A percentile compares a stretch with the other conserved stretches of the same genome.
Evolutionary conservation across 176 grass and related monocot species (phyloP).

Genomic region (Calamus simplicifolius): DNA sequence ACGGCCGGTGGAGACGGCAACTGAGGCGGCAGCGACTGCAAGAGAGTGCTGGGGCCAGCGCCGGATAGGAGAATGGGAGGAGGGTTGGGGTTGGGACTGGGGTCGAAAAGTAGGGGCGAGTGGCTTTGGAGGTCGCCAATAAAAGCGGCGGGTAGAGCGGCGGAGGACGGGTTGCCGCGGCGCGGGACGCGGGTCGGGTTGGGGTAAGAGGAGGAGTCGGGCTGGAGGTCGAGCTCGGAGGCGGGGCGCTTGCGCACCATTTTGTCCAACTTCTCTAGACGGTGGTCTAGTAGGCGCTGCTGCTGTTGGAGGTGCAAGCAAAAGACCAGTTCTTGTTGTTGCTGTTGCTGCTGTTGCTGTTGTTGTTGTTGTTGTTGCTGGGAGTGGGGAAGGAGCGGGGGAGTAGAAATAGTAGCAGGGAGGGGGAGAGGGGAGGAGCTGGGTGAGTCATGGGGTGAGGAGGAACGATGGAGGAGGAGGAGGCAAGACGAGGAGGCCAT

Average conservation of each 20-base stretch:
- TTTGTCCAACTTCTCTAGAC: too few species aligned
- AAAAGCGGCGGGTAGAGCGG: slow-evolving; percentile 3
- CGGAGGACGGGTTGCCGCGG: slow-evolving; percentile 18
- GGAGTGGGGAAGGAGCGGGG: slow-evolving; percentile 30
- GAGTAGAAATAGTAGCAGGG: not conserved
- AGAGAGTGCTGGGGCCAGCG: slow-evolving; percentile 3
- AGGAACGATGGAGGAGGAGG: not conserved
- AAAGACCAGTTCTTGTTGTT: not conserved
- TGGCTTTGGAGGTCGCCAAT: slow-evolving; percentile 6
- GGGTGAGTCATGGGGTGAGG: not conserved
- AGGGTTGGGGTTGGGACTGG: slow-evolving; percentile 4
- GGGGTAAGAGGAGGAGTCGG: slow-evolving; percentile 4
- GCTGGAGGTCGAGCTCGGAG: slow-evolving; percentile 47
- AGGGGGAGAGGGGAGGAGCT: not conserved
- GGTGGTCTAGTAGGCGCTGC: too few species aligned
- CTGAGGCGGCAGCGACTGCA: slow-evolving; percentile 22
- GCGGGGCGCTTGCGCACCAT: slow-evolving; percentile 90
- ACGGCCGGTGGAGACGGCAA: slow-evolving; percentile 38
- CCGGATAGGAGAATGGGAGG: slow-evolving; percentile 17
- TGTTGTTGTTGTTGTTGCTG: slow-evolving; percentile 38
- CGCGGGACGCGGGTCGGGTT: slow-evolving; percentile 25
- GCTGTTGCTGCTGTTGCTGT: slow-evolving; percentile 25
- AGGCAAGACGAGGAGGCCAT: slow-evolving; percentile 14
- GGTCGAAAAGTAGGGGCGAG: slow-evolving; percentile 7
- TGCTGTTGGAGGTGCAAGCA: not conserved